Evolutionary conservation across 768 basidiomycete genomes (phyloP).

Genomic region (Tylopilus cervinicoccineus): DNA sequence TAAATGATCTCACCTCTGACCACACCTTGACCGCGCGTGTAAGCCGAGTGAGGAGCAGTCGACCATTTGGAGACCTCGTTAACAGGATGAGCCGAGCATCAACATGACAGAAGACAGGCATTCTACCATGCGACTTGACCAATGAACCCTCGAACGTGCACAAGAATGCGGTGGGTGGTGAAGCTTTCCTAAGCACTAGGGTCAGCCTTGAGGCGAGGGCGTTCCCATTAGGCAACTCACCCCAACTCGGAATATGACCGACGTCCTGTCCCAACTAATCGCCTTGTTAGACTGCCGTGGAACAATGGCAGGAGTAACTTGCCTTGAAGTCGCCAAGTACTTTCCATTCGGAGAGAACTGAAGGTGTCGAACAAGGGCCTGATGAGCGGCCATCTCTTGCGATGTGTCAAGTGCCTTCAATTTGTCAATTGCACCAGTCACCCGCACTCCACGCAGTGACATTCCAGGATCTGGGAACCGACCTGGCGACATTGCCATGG

Average conservation of each 20-base stretch:
- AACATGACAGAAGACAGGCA: background rate
- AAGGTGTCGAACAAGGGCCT: constrained; percentile 49
- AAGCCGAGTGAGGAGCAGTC: constrained; percentile 43
- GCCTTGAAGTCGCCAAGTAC: constrained; percentile 53
- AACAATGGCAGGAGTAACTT: constrained; percentile 7
- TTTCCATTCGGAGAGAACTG: constrained; percentile 55
- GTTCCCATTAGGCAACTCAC: constrained; percentile 29
- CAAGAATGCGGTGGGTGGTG: constrained; percentile 44
- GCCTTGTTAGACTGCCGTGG: constrained; percentile 7
- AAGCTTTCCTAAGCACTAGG: constrained; percentile 35
- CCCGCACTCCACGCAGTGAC: constrained; percentile 37
- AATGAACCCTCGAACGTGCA: constrained; percentile 50
- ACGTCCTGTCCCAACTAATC: constrained; percentile 48
- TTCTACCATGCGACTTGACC: constrained; percentile 51
- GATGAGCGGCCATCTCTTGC: constrained; percentile 43
- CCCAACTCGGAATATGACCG: constrained; percentile 46
- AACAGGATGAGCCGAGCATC: constrained; percentile 3
- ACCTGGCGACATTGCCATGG: constrained; percentile 25
- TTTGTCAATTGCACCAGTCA: constrained; percentile 39
- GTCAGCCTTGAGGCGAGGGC: constrained; percentile 13
- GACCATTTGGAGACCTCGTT: constrained; percentile 46
- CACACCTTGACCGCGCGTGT: constrained; percentile 49
- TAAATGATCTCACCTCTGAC: constrained; percentile 38
- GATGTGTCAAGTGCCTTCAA: constrained; percentile 37
- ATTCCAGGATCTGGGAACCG: constrained; percentile 32